Conservation (phyloP, 129 eudicot species). For the Arctium minus region DNA sequence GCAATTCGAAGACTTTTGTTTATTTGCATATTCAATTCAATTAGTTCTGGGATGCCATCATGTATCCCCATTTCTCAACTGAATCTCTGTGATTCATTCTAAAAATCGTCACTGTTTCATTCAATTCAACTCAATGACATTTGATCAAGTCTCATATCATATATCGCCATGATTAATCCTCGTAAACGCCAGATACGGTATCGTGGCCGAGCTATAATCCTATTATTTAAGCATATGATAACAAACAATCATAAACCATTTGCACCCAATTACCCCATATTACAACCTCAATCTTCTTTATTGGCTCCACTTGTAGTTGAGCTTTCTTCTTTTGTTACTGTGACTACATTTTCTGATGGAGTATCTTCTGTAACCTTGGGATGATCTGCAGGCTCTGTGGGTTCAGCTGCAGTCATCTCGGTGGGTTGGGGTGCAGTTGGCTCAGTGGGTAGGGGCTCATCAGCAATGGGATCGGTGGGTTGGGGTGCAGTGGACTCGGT, state of each 20-base stretch:
- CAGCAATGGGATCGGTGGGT: too few relatives aligned
- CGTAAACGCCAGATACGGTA: not conserved
- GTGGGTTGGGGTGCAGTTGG: too few relatives aligned
- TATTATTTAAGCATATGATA: not conserved
- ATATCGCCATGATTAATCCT: not conserved
- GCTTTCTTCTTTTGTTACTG: constrained; percentile 31
- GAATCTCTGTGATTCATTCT: not conserved
- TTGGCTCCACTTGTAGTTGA: constrained; percentile 28
- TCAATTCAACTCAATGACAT: not conserved
- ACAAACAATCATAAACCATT: not conserved
- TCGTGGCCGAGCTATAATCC: not conserved
- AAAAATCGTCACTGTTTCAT: not conserved
- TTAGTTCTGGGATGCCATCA: too few relatives aligned
- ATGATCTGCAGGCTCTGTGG: not conserved
- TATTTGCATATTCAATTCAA: too few relatives aligned
- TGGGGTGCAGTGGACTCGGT: too few relatives aligned
- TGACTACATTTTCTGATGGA: constrained; percentile 25
- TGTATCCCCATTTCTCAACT: too few relatives aligned
- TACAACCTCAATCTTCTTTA: not conserved
- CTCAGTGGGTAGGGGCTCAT: too few relatives aligned
- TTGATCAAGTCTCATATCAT: constrained; percentile 4
- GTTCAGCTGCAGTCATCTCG: not conserved
- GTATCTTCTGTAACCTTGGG: constrained; percentile 26
- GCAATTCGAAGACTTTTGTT: too few relatives aligned
- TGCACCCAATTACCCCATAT: not conserved